Conservation (phyloP, 768 basidiomycete genomes). For the Mycena leptocephala region DNA sequence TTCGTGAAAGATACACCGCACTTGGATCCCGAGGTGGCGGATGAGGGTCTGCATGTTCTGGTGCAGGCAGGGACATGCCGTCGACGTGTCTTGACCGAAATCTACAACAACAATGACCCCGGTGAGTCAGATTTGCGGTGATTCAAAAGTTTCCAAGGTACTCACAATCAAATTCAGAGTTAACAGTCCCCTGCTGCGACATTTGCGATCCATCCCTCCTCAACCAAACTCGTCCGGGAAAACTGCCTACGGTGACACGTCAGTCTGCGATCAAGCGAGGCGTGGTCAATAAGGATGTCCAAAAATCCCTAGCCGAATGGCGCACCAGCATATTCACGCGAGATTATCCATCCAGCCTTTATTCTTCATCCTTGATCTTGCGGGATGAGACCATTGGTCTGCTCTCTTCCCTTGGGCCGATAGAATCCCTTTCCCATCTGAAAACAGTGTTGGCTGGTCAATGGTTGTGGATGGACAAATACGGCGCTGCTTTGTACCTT, state of each 20-base stretch:
- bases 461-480: conserved; percentile 40
- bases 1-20: neutral
- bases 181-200: neutral
- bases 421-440: conserved; percentile 1
- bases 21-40: neutral
- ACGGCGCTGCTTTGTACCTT: conserved; percentile 11
- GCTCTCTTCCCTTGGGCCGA: conserved; percentile 39
- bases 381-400: conserved; percentile 24
- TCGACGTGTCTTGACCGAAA: neutral
- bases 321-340: conserved; percentile 16
- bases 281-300: conserved; percentile 13
- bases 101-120: neutral
- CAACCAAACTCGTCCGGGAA: neutral
- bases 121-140: too few species aligned
- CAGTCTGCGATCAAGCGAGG: conserved; percentile 31
- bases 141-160: too few species aligned
- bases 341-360: conserved; percentile 31
- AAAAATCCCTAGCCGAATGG: conserved; percentile 25
- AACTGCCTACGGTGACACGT: neutral
- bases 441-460: conserved; percentile 27
- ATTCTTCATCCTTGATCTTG: conserved; percentile 30
- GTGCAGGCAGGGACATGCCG: neutral
- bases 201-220: neutral
- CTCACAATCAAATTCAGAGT: conserved; percentile 32
- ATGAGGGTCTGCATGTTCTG: neutral